Conservation (phyloP, 345 rosid species). For the Euphorbia peplus region DNA sequence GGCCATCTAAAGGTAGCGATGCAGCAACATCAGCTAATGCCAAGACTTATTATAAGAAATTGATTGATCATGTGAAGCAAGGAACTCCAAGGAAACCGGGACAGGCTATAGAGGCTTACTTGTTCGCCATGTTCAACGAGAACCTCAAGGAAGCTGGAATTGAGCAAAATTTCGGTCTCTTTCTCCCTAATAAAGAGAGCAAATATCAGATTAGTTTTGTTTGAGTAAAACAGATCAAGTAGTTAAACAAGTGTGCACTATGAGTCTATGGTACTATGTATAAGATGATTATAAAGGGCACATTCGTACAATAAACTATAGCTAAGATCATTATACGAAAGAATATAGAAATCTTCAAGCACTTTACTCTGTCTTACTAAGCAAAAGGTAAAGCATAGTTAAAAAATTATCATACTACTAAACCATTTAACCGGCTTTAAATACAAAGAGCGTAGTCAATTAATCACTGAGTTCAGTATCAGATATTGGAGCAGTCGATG, state of each 20-base stretch:
- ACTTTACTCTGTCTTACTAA: too few relatives aligned
- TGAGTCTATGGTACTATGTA: neutral
- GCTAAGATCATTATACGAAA: too few relatives aligned
- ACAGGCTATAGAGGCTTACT: slow-evolving; percentile 13
- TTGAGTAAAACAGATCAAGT: neutral
- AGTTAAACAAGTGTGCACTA: neutral
- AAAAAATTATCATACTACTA: too few relatives aligned
- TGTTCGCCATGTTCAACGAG: slow-evolving; percentile 27
- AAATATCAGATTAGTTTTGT: slow-evolving; percentile 14
- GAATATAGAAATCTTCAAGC: too few relatives aligned
- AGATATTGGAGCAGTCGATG: too few relatives aligned
- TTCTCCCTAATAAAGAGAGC: slow-evolving; percentile 13
- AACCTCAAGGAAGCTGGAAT: slow-evolving; percentile 10
- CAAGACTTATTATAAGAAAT: slow-evolving; percentile 14
- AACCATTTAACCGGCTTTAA: too few relatives aligned
- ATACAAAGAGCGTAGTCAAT: too few relatives aligned
- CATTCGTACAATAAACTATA: neutral
- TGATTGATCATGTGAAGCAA: slow-evolving; percentile 19
- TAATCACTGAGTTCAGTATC: too few relatives aligned
- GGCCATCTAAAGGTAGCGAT: slow-evolving; percentile 24
- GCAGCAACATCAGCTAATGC: slow-evolving; percentile 20
- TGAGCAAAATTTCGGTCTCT: slow-evolving; percentile 21
- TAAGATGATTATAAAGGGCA: neutral
- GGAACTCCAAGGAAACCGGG: slow-evolving; percentile 28
- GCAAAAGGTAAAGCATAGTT: too few relatives aligned